Base-by-base conservation (phyloP, 495 filamentous ascomycete species). In the Physcia stellaris region DNA sequence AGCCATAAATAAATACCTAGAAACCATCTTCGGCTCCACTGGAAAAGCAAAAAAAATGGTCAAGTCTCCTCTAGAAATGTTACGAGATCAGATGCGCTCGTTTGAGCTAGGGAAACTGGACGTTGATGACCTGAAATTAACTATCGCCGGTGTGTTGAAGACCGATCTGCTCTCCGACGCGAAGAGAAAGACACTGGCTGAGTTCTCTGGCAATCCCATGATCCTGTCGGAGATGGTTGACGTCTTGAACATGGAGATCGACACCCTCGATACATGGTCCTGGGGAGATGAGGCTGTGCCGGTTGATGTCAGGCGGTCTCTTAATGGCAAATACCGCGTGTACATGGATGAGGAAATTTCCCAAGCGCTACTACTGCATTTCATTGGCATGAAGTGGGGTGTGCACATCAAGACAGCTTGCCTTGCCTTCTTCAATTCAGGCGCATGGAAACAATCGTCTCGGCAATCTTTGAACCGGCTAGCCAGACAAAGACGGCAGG, bases 271-370 rank as follows among this genome's bases (percentile, higher is more conserved):
- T 4, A 60, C 59, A 10, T 79, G 74, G 75, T 60, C 66, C 16
- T 78, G 71, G 73, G 70, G 64, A 1, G 51, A 58, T 0, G 57
- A 61, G 4, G 59, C 57, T 1, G 50, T 77, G 4, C 54, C 59
- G 0, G 51, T 77, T 3, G 67, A 72, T 43, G 66, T 71, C 39
- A 57, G 68, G 11, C 62, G 70, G 18, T 61, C 71, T 35, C 48
- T 76, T 4, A 73, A 68, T 39, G 70, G 71, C 2, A 57, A 61
- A 30, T 71, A 68, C 35, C 59, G 62, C 21, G 56, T 78, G 16
- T 66, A 63, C 49, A 73, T 76, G 62, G 67, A 77, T 24, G 71
- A 76, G 34, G 74, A 77, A 30, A 55, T 77, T 3, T 52, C 77
- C 4, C 68, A 76, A 46, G 70, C 73, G 2, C 64, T 79, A n/a